Evolutionary conservation across 371 early-diverging fungal genomes (phyloP), one percentile per base, ranked within the genome.

Genomic region (Mucor velutinosus): DNA sequence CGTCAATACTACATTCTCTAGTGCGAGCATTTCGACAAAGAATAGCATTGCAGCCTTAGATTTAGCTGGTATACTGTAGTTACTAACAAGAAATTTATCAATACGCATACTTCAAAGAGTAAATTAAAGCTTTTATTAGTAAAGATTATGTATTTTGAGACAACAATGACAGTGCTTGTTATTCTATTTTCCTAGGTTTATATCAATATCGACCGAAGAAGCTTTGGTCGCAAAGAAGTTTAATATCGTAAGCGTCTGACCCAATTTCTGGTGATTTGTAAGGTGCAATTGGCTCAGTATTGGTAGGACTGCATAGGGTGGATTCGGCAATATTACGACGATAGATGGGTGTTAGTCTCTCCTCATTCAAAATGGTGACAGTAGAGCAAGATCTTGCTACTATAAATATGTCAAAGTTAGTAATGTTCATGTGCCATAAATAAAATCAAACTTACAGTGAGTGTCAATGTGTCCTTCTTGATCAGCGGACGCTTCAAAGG

Each of bases 161-260:
- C 37, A 37, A 37, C 11, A 37, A 14, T 14, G 8, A 37, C 2
- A 37, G 37, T 37, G 37, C 12, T 51, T 51, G 51, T 23, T 51
- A 12, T 51, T 12, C 21, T 23, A 23, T 23, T 51, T 51, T 51
- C 51, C 51, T 51, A 51, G 51, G 51, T 25, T 51, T 23, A 47
- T 23, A 56, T 56, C 17, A 56, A 30, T 56, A 56, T 37, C 37
- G 55, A 4, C 65, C 65, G 37, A 65, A 65, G 15, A 65, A 65
- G 35, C 65, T 65, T 65, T 65, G 58, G 12, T 65, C 59, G 25
- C 65, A 65, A 49, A 65, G 65, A 4, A 49, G 2, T 58, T 58
- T 58, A 12, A 65, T 58, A 35, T 58, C 35, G 17, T 58, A 58
- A 33, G 59, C 65, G 27, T 30, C 65, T 6, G 59, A 47, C 3